These are phyloP conservation scores for Xylaria nigripes DNA, from an alignment of 495 filamentous ascomycete genomes.

Conservation along the genomic window DNA sequence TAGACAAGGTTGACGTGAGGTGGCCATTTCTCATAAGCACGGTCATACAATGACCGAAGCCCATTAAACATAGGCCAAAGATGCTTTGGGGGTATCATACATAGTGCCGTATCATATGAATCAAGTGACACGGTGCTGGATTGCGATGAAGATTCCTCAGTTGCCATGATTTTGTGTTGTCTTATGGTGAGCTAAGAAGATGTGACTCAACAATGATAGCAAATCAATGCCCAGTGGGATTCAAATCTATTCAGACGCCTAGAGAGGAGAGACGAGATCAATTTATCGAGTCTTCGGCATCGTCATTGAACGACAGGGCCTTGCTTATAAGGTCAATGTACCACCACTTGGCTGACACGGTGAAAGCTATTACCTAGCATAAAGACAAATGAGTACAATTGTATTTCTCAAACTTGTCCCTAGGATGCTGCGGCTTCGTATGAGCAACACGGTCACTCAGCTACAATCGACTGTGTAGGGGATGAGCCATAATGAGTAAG, in stretches of 20 bases:
- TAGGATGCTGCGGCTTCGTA: neutral
- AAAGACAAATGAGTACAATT: too few species aligned
- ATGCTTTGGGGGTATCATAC: slow-evolving; percentile 38
- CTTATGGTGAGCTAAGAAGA: neutral
- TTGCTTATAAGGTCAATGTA: neutral
- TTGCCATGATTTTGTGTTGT: slow-evolving; percentile 16
- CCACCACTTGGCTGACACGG: neutral
- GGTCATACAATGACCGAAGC: slow-evolving; percentile 48
- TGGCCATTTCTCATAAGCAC: slow-evolving; percentile 48
- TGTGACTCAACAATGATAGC: neutral
- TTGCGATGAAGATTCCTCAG: neutral
- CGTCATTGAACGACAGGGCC: neutral
- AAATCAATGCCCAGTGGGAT: neutral
- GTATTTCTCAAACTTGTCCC: too few species aligned
- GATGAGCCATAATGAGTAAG: neutral
- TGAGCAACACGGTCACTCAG: neutral
- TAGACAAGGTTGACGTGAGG: slow-evolving; percentile 54
- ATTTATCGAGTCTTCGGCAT: neutral
- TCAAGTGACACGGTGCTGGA: slow-evolving; percentile 14
- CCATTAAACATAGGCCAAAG: slow-evolving; percentile 36
- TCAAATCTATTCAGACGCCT: neutral
- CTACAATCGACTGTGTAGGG: neutral
- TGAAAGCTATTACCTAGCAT: neutral
- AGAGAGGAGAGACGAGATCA: neutral
- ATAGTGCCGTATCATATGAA: slow-evolving; percentile 44